Conservation (phyloP, 2,329 filamentous ascomycete species). For the Fulvia fulva region DNA sequence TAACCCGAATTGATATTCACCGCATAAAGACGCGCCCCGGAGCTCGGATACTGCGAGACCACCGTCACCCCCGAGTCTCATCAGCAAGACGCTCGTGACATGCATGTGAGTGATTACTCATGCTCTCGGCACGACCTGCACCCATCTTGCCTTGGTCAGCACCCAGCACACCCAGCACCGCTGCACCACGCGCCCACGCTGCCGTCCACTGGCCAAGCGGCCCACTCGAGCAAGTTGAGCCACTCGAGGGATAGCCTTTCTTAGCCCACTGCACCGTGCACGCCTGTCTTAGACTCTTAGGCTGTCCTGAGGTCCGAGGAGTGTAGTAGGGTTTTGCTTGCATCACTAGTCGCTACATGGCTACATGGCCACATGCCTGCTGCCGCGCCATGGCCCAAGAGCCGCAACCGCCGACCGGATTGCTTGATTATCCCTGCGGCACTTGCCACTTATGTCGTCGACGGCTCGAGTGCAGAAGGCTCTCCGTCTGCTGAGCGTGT, state of each 20-base stretch:
- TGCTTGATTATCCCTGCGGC: neutral
- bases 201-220: neutral
- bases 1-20: too few relatives aligned
- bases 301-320: neutral
- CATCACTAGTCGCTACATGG: conserved; percentile 8
- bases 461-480: conserved; percentile 14
- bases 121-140: too few relatives aligned
- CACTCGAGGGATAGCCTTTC: conserved; percentile 5
- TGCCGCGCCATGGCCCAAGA: conserved; percentile 13
- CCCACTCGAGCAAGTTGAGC: neutral
- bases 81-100: too few relatives aligned
- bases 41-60: too few relatives aligned
- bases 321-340: conserved; percentile 11
- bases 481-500: conserved; percentile 12
- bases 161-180: neutral
- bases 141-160: conserved; percentile 4
- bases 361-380: conserved; percentile 5
- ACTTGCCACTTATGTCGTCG: conserved; percentile 14
- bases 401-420: conserved; percentile 11
- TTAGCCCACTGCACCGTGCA: neutral
- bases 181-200: neutral
- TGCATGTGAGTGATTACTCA: too few relatives aligned
- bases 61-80: too few relatives aligned
- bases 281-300: neutral
- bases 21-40: too few relatives aligned